These are phyloP conservation scores for Mycena rosella DNA, from an alignment of 768 basidiomycete species.

Conservation along the genomic window DNA sequence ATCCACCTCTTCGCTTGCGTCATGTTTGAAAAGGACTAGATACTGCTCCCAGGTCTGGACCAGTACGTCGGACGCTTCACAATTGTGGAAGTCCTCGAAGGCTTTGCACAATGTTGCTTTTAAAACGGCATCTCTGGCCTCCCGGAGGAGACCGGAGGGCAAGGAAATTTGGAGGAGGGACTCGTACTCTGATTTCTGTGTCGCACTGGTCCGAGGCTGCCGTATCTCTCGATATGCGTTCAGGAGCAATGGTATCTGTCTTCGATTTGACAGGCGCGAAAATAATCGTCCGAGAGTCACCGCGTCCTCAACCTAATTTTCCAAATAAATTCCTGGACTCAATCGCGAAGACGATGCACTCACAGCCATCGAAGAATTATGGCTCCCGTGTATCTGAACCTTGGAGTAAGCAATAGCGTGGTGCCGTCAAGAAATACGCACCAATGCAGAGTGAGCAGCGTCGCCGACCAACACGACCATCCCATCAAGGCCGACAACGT, in stretches of 20 bases:
- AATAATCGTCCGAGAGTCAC: slow-evolving; percentile 58
- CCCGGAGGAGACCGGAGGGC: slow-evolving; percentile 9
- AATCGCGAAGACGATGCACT: too few species aligned
- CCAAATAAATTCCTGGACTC: slow-evolving; percentile 33
- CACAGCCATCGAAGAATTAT: slow-evolving; percentile 59
- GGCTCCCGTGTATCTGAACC: slow-evolving; percentile 53
- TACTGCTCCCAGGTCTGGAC: slow-evolving; percentile 28
- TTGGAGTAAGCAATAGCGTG: not conserved
- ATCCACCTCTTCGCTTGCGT: slow-evolving; percentile 6
- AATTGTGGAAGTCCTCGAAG: too few species aligned
- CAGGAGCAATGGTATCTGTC: slow-evolving; percentile 57
- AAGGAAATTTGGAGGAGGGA: slow-evolving; percentile 15
- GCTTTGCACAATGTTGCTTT: not conserved
- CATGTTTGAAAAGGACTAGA: slow-evolving; percentile 6
- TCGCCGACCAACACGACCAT: too few species aligned
- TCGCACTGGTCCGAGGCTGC: slow-evolving; percentile 45
- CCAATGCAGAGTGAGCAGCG: too few species aligned
- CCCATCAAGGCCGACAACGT: too few species aligned
- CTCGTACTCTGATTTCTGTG: slow-evolving; percentile 23
- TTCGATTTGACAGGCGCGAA: slow-evolving; percentile 52
- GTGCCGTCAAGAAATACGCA: slow-evolving; percentile 11
- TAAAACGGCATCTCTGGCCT: slow-evolving; percentile 22
- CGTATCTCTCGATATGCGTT: slow-evolving; percentile 62
- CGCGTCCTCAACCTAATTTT: slow-evolving; percentile 48
- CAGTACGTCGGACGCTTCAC: slow-evolving; percentile 4